These are phyloP conservation scores for Fraxinus floribunda DNA, from an alignment of 305 asterid genomes.

Conservation along the genomic window DNA sequence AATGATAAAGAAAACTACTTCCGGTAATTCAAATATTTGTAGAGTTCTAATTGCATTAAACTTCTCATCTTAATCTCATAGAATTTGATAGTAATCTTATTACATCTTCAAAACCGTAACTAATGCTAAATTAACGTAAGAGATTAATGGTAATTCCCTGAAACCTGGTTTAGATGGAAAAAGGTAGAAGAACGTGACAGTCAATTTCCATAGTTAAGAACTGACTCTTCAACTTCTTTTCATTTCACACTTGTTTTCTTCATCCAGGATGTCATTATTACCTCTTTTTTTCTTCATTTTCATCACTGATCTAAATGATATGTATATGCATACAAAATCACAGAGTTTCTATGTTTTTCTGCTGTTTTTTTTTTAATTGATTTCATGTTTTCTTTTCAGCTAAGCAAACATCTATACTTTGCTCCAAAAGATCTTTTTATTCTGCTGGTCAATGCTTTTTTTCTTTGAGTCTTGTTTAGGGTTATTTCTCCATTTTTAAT, in stretches of 20 bases:
- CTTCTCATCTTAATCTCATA: not conserved
- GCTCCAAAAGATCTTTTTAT: conserved; percentile 7
- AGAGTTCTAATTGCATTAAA: not conserved
- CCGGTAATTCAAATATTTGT: not conserved
- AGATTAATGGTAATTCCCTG: not conserved
- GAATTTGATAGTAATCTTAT: not conserved
- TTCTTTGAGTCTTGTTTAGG: not conserved
- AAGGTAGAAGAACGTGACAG: conserved; percentile 44
- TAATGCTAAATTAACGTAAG: not conserved
- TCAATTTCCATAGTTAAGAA: conserved; percentile 12
- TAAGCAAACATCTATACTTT: conserved; percentile 12
- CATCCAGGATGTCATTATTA: not conserved
- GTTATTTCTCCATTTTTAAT: not conserved
- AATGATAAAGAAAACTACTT: not conserved
- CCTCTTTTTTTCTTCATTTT: not conserved
- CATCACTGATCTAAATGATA: not conserved
- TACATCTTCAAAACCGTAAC: not conserved
- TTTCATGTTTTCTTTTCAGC: conserved; percentile 2
- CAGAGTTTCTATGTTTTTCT: not conserved
- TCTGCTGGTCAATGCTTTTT: not conserved
- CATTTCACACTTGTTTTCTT: not conserved
- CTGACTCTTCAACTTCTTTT: conserved; percentile 15
- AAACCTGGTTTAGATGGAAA: not conserved
- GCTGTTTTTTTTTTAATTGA: not conserved
- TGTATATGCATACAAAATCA: not conserved